Evolutionary conservation across 2,329 filamentous ascomycete species (phyloP).

Genomic region (Xylaria sp.): DNA sequence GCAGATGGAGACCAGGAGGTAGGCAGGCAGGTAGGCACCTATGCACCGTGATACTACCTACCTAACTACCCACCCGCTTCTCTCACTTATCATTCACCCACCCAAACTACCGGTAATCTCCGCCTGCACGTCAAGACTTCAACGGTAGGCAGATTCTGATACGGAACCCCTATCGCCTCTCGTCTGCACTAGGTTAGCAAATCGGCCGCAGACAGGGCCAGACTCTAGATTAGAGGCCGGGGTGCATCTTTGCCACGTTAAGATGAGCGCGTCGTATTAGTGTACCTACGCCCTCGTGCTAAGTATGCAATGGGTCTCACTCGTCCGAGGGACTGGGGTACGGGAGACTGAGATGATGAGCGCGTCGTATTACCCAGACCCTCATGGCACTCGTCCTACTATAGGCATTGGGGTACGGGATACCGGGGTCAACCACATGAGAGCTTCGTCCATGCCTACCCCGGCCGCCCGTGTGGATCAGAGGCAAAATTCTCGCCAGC

Average conservation of each 20-base stretch:
- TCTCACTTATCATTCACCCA: neutral
- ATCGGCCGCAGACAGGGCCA: neutral
- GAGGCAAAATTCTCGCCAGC: too few species aligned
- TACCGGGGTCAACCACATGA: too few species aligned
- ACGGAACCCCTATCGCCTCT: neutral
- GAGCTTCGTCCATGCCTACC: too few species aligned
- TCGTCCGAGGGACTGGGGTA: neutral
- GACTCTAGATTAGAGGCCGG: neutral
- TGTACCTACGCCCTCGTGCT: neutral
- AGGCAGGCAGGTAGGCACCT: too few species aligned
- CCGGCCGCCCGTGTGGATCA: too few species aligned
- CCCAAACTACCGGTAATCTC: neutral
- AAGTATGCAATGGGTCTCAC: neutral
- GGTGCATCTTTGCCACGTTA: neutral
- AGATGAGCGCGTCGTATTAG: neutral
- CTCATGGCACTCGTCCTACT: too few species aligned
- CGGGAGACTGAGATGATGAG: too few species aligned
- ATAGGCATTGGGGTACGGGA: too few species aligned
- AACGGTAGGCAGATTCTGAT: neutral
- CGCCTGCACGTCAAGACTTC: neutral
- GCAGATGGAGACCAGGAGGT: neutral
- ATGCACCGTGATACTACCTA: too few species aligned
- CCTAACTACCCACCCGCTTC: too few species aligned
- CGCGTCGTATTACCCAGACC: too few species aligned
- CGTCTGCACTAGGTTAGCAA: neutral